A percentile compares a stretch with the other conserved stretches of the same genome.
Evolutionary conservation across 768 basidiomycete genomes (phyloP).

Genomic region (Suillus tomentosus): DNA sequence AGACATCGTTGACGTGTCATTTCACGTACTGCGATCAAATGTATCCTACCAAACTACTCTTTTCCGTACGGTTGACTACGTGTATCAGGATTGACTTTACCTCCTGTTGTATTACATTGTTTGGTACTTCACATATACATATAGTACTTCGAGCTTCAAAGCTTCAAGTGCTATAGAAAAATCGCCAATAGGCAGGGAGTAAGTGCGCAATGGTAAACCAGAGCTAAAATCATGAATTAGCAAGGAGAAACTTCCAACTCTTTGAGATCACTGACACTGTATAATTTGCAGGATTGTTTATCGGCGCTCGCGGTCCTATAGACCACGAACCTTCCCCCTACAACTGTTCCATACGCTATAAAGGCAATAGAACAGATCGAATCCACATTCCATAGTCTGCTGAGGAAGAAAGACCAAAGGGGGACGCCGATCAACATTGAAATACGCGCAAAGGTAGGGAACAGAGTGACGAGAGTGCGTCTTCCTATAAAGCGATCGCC

Average conservation of each 20-base stretch:
- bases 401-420: conserved; percentile 13
- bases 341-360: conserved; percentile 7
- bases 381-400: conserved; percentile 11
- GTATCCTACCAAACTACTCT: no score
- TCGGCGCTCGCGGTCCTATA: conserved; percentile 8
- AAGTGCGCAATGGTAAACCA: conserved; percentile 13
- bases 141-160: no score
- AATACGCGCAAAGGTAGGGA: conserved; percentile 25
- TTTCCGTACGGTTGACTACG: not conserved
- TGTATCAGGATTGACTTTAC: no score
- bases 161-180: conserved; percentile 10
- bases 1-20: not conserved
- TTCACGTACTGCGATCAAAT: not conserved
- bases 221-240: conserved; percentile 1
- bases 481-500: conserved; percentile 37
- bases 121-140: no score
- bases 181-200: conserved; percentile 16
- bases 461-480: conserved; percentile 38
- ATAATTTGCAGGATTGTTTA: conserved; percentile 12
- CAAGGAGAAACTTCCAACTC: no score
- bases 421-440: conserved; percentile 12
- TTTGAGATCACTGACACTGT: conserved; percentile 9
- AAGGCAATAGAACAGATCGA: not conserved
- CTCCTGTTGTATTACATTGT: no score
- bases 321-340: conserved; percentile 8